Percentiles rank a stretch among this genome's conserved stretches.
Conservation (phyloP, 2,329 filamentous ascomycete species). For the Claviceps pusilla region DNA sequence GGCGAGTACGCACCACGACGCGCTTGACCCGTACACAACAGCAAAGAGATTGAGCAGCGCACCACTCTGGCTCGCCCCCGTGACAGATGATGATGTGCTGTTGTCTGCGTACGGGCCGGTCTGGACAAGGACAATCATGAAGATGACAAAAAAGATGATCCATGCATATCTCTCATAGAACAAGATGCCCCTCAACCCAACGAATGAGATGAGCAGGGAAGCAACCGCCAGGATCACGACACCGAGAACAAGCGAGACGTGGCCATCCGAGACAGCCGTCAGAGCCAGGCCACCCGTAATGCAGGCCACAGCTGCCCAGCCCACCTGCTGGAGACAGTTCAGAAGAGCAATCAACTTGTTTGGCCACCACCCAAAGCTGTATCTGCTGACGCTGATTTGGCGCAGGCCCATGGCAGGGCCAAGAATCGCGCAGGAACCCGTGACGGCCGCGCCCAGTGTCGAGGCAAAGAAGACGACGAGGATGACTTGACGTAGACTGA, state of each 20-base stretch:
- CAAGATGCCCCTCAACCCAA: conserved; percentile 34
- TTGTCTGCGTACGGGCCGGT: conserved; percentile 26
- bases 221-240: conserved; percentile 36
- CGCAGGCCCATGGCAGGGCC: conserved; percentile 34
- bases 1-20: conserved; percentile 31
- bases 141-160: conserved; percentile 30
- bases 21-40: conserved; percentile 32
- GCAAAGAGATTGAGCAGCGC: conserved; percentile 27
- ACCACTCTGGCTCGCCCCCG: conserved; percentile 23
- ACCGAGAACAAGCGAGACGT: conserved; percentile 33
- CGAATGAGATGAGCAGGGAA: conserved; percentile 34
- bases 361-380: conserved; percentile 36
- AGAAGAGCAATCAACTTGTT: conserved; percentile 33
- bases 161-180: conserved; percentile 36
- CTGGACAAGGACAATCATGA: conserved; percentile 34
- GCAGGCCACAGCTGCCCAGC: conserved; percentile 35
- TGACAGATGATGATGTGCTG: conserved; percentile 14
- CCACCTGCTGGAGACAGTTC: conserved; percentile 23
- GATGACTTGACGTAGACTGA: conserved; percentile 29
- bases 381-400: conserved; percentile 34
- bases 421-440: conserved; percentile 34
- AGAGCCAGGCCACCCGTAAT: conserved; percentile 36
- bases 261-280: conserved; percentile 28
- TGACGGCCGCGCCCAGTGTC: conserved; percentile 18
- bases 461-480: conserved; percentile 31